phyloP scores from a whole-genome alignment of 2,329 filamentous ascomycete genomes.

The Cryphonectria radicalis region DNA sequence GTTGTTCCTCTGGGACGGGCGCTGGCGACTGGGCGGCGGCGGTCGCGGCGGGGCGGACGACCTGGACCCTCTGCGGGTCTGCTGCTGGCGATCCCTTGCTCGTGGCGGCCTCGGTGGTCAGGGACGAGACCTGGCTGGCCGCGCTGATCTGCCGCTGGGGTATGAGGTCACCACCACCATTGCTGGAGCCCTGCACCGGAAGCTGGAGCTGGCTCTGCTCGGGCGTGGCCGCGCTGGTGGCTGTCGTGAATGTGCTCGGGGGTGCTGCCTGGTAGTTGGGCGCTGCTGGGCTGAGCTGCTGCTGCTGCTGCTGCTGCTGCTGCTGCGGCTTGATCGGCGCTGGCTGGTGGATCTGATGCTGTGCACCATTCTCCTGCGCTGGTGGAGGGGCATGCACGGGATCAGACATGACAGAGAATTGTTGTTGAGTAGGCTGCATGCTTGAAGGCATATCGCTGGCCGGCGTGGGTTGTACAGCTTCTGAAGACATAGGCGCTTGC shows the following conservation, averaged over 20 bases:
- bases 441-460: neutral
- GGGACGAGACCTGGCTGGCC: constrained; percentile 36
- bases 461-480: neutral
- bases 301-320: too few species aligned
- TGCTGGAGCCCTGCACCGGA: neutral
- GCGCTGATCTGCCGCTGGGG: constrained; percentile 36
- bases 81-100: constrained; percentile 19
- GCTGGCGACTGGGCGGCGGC: constrained; percentile 6
- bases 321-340: constrained; percentile 11
- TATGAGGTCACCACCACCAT: constrained; percentile 25
- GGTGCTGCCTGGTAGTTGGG: constrained; percentile 9
- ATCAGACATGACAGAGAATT: constrained; percentile 18
- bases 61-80: constrained; percentile 17
- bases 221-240: neutral
- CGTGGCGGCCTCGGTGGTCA: constrained; percentile 27
- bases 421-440: constrained; percentile 6
- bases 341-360: constrained; percentile 18
- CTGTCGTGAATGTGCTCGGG: constrained; percentile 8
- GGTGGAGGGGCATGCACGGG: neutral
- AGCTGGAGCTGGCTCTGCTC: constrained; percentile 27
- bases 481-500: constrained; percentile 10
- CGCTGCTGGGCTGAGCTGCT: neutral
- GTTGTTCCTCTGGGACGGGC: constrained; percentile 1
- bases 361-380: constrained; percentile 7
- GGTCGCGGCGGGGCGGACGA: constrained; percentile 10